phyloP scores from a whole-genome alignment of 2,329 filamentous ascomycete genomes.

The Colletotrichum orchidophilum region DNA sequence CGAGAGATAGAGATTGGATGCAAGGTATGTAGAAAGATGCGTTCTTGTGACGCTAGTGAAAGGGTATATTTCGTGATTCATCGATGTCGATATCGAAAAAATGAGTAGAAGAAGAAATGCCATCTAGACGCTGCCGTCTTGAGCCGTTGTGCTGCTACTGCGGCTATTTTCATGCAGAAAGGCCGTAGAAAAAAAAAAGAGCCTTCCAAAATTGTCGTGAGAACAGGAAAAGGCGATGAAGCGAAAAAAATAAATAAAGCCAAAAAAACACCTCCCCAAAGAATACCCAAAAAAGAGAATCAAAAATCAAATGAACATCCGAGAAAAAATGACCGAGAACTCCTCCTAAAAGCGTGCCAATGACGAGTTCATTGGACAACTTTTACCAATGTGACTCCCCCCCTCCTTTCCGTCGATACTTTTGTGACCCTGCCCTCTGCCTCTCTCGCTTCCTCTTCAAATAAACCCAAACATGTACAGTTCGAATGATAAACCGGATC shows the following conservation, averaged over 20 bases:
- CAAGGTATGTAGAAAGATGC: neutral
- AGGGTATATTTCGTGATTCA: slow-evolving; percentile 28
- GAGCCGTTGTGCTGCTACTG: neutral
- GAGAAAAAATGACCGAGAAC: neutral
- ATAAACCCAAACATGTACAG: slow-evolving; percentile 14
- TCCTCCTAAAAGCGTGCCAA: neutral
- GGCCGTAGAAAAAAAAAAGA: neutral
- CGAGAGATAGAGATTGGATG: neutral
- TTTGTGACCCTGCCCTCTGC: neutral
- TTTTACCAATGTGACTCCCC: neutral
- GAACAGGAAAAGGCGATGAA: neutral
- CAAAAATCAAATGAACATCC: neutral
- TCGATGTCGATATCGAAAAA: neutral
- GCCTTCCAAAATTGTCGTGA: neutral
- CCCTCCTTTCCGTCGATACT: neutral
- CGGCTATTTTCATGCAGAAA: neutral
- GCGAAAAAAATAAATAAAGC: neutral
- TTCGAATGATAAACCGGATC: slow-evolving; percentile 6
- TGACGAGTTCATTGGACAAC: neutral
- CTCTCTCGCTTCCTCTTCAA: neutral
- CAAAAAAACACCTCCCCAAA: neutral
- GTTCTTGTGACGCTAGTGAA: slow-evolving; percentile 22
- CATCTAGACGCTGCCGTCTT: neutral
- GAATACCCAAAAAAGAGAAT: neutral
- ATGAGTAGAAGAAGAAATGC: neutral